Conservation (phyloP, 2,329 filamentous ascomycete species). For the Xylariaceae sp. region DNA sequence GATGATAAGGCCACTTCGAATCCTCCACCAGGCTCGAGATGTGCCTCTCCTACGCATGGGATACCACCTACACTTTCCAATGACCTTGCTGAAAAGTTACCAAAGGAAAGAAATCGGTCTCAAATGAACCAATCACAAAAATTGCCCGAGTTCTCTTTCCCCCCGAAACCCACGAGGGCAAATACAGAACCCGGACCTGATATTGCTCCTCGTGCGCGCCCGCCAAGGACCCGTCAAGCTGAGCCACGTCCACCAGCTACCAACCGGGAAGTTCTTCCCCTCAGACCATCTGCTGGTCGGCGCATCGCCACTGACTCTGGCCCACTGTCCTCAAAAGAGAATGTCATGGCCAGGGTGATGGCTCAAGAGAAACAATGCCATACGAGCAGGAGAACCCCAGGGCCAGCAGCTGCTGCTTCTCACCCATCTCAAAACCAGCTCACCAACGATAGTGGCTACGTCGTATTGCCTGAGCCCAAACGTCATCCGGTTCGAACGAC, state of each 20-base stretch:
- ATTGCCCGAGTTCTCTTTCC: conserved; percentile 21
- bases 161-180: conserved; percentile 15
- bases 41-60: conserved; percentile 4
- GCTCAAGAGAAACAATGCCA: conserved; percentile 23
- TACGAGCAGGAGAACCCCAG: too few species aligned
- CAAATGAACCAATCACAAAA: conserved; percentile 12
- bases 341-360: conserved; percentile 16
- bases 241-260: conserved; percentile 12
- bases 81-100: conserved; percentile 7
- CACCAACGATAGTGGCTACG: conserved; percentile 3
- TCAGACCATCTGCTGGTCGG: conserved; percentile 16
- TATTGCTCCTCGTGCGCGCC: conserved; percentile 17
- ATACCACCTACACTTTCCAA: background rate
- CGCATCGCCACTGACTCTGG: conserved; percentile 15
- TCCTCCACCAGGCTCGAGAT: conserved; percentile 17
- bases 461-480: conserved; percentile 10
- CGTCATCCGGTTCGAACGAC: conserved; percentile 3
- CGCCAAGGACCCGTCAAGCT: conserved; percentile 13
- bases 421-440: conserved; percentile 1
- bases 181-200: conserved; percentile 22
- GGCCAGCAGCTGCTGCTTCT: too few species aligned
- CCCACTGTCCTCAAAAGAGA: conserved; percentile 15
- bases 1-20: conserved; percentile 11
- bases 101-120: conserved; percentile 4
- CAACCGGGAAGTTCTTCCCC: conserved; percentile 13